Evolutionary conservation across 2,329 filamentous ascomycete genomes (phyloP).

Genomic region (Ophiostoma australiae): DNA sequence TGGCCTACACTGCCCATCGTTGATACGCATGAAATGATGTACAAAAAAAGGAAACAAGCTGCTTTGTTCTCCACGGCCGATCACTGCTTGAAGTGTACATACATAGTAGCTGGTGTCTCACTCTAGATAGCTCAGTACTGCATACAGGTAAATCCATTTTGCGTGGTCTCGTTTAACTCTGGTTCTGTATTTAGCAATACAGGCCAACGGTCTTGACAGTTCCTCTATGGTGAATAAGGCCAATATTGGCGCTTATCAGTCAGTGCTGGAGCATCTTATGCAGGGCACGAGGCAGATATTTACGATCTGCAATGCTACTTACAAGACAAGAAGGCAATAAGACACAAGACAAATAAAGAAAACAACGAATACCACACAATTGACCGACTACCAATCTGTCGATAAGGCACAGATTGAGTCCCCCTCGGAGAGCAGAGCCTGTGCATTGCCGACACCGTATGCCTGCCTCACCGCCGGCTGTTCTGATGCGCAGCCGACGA

Average conservation of each 20-base stretch:
- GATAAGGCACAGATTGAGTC: no score
- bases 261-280: not conserved
- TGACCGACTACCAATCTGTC: no score
- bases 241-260: not conserved
- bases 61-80: conserved; percentile 16
- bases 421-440: not conserved
- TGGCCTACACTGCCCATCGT: not conserved
- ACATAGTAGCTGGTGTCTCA: not conserved
- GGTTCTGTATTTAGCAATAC: not conserved
- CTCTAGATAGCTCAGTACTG: not conserved
- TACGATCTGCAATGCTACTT: not conserved
- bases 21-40: not conserved
- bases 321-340: not conserved
- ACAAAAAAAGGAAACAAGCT: not conserved
- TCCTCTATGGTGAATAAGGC: not conserved
- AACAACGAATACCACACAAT: no score
- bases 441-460: not conserved
- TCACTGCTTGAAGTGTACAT: conserved; percentile 2
- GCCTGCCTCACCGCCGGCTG: conserved; percentile 8
- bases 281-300: not conserved
- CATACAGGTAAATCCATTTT: not conserved
- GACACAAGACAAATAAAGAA: no score
- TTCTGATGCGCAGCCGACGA: not conserved
- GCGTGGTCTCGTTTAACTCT: not conserved
- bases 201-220: not conserved